These are phyloP conservation scores for Claviceps arundinis DNA, from an alignment of 2,329 filamentous ascomycete genomes.

Conservation along the genomic window DNA sequence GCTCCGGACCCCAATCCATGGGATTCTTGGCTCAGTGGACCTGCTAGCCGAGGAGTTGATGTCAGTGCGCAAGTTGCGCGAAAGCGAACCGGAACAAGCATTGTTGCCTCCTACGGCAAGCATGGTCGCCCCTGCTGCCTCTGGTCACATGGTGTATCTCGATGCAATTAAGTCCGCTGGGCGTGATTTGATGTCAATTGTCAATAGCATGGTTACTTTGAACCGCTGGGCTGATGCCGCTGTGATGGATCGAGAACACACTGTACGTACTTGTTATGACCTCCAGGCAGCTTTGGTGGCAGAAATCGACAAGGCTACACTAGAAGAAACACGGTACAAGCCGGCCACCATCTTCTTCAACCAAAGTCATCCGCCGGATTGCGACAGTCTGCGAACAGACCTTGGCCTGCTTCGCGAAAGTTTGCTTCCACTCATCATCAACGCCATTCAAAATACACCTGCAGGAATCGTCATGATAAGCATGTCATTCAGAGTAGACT, in stretches of 20 bases:
- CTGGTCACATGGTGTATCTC: slow-evolving; percentile 8
- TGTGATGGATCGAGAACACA: slow-evolving; percentile 16
- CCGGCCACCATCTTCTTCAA: background rate
- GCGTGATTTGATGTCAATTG: slow-evolving; percentile 23
- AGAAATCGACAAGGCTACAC: background rate
- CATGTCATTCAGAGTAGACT: background rate
- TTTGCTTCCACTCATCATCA: slow-evolving; percentile 25
- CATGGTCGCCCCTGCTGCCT: background rate
- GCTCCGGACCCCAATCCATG: slow-evolving; percentile 33
- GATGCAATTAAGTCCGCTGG: slow-evolving; percentile 10
- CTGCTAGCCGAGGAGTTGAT: slow-evolving; percentile 25
- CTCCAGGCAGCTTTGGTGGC: background rate
- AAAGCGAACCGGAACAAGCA: background rate
- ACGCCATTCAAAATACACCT: slow-evolving; percentile 27
- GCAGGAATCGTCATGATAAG: background rate
- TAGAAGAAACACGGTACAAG: background rate
- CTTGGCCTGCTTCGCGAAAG: slow-evolving; percentile 27
- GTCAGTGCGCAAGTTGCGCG: background rate
- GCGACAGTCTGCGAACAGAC: slow-evolving; percentile 21
- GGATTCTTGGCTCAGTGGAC: slow-evolving; percentile 25
- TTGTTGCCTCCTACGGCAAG: background rate
- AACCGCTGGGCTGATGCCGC: slow-evolving; percentile 25
- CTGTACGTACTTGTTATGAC: slow-evolving; percentile 6
- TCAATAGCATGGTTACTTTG: slow-evolving; percentile 30
- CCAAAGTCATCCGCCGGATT: slow-evolving; percentile 6